Conservation (phyloP, 345 rosid genomes). For the Lumnitzera littorea region DNA sequence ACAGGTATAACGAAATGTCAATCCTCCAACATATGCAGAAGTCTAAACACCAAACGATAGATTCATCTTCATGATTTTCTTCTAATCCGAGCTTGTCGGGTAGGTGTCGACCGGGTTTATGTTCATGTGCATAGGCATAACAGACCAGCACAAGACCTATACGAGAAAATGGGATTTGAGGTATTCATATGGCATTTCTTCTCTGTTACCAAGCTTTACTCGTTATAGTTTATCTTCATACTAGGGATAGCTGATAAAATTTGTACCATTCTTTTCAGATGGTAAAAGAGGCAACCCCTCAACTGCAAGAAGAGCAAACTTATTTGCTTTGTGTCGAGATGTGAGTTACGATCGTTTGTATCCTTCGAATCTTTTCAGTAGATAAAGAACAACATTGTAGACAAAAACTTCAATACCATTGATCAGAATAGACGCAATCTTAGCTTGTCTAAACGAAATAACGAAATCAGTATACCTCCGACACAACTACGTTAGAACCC, state of each 20-base stretch:
- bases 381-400: too few relatives aligned
- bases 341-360: conserved; percentile 1
- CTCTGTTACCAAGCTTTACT: background rate
- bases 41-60: too few relatives aligned
- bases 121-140: conserved; percentile 74
- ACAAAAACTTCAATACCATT: too few relatives aligned
- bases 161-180: conserved; percentile 63
- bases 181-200: conserved; percentile 25
- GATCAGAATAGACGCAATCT: too few relatives aligned
- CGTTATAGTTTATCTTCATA: background rate
- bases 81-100: conserved; percentile 7
- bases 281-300: conserved; percentile 44
- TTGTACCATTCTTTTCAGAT: conserved; percentile 31
- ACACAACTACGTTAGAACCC: too few relatives aligned
- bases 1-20: conserved; percentile 33
- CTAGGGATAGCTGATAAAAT: conserved; percentile 7
- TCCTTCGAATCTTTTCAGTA: background rate
- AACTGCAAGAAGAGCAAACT: conserved; percentile 38
- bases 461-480: too few relatives aligned
- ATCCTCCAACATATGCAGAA: too few relatives aligned
- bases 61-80: too few relatives aligned
- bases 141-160: conserved; percentile 52
- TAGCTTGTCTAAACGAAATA: too few relatives aligned
- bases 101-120: conserved; percentile 58
- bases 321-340: conserved; percentile 49